Percentiles rank a stretch among this genome's conserved stretches.
Conservation (phyloP, 75 land plant species). For the Pinus taeda region DNA sequence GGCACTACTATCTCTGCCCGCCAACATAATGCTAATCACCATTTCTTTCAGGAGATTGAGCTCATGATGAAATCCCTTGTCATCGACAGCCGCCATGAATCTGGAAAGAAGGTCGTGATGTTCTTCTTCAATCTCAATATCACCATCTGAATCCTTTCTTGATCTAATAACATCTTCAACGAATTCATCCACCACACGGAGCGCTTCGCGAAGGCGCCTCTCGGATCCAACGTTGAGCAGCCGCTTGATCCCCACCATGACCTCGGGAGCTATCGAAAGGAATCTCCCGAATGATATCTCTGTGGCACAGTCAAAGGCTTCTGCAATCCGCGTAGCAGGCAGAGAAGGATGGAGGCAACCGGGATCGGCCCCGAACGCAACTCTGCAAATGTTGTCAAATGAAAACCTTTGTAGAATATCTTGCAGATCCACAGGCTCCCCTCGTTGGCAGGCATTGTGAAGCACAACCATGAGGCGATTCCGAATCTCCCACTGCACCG, state of each 20-base stretch:
- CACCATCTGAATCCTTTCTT: background rate
- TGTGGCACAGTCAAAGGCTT: constrained; percentile 24
- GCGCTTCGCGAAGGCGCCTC: constrained; percentile 7
- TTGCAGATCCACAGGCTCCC: constrained; percentile 17
- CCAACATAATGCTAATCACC: constrained; percentile 21
- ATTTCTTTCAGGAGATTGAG: constrained; percentile 19
- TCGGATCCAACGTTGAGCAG: constrained; percentile 18
- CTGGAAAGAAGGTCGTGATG: constrained; percentile 21
- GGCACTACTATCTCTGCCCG: constrained; percentile 26
- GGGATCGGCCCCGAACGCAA: constrained; percentile 25
- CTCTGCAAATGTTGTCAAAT: constrained; percentile 22
- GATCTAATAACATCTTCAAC: background rate
- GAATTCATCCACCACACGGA: constrained; percentile 6
- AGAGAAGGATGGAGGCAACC: constrained; percentile 17
- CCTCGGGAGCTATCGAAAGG: background rate
- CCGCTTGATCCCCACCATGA: background rate
- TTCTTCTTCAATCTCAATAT: too few species aligned
- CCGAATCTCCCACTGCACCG: background rate
- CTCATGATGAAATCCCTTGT: background rate
- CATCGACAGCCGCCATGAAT: constrained; percentile 17
- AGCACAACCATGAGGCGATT: background rate
- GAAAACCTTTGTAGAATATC: constrained; percentile 26
- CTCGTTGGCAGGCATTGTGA: background rate
- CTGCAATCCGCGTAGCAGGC: constrained; percentile 8
- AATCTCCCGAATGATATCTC: constrained; percentile 10